phyloP scores from a whole-genome alignment of 2,329 filamentous ascomycete species.

The Tricladium varicosporioides region DNA sequence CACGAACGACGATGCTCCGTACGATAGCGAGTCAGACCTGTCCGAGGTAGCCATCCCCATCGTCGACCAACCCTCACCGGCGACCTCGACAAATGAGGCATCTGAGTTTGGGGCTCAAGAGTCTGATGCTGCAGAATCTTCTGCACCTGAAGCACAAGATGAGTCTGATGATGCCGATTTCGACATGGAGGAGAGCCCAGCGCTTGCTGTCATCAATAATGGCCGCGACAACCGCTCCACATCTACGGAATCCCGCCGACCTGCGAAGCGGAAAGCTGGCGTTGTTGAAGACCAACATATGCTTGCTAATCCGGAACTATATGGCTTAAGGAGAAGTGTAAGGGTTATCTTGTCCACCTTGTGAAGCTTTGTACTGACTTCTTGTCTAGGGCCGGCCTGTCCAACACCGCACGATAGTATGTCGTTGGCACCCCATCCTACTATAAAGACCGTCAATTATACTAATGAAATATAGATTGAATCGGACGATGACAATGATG shows the following conservation, averaged over 20 bases:
- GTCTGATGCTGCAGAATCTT: constrained; percentile 31
- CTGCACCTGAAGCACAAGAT: constrained; percentile 42
- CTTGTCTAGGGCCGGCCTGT: constrained; percentile 50
- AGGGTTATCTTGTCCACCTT: constrained; percentile 38
- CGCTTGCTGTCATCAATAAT: constrained; percentile 45
- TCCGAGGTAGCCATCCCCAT: constrained; percentile 66
- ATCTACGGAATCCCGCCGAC: constrained; percentile 68
- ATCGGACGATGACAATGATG: constrained; percentile 53
- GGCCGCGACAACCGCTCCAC: constrained; percentile 55
- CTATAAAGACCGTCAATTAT: constrained; percentile 8
- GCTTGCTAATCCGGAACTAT: constrained; percentile 87
- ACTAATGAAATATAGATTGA: constrained; percentile 47
- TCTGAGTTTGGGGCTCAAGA: constrained; percentile 33
- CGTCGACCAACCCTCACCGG: constrained; percentile 48
- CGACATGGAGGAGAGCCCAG: constrained; percentile 63
- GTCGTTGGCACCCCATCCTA: constrained; percentile 26
- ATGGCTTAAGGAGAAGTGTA: constrained; percentile 92
- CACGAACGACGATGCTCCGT: constrained; percentile 41
- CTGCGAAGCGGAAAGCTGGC: constrained; percentile 67
- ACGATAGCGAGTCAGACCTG: constrained; percentile 71
- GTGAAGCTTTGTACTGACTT: constrained; percentile 21
- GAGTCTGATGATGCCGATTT: constrained; percentile 72
- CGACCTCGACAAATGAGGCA: constrained; percentile 41
- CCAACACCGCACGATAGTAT: constrained; percentile 53
- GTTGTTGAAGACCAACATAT: constrained; percentile 75